Conservation (phyloP, 768 basidiomycete species). For the Suillus ampliporus region DNA sequence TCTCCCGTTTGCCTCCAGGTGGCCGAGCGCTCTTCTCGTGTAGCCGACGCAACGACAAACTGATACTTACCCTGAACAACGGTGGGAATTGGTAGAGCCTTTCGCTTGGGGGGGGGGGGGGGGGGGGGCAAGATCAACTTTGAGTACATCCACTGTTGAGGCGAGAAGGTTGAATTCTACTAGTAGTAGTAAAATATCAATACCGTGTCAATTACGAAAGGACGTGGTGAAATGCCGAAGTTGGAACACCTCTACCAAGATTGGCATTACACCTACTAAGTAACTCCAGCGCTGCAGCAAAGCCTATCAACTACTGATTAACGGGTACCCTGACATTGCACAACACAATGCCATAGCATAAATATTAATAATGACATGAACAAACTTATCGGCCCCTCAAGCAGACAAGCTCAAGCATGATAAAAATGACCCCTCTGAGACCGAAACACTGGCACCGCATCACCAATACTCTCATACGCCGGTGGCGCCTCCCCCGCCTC, state of each 20-base stretch:
- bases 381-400: background rate
- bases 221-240: too few species aligned
- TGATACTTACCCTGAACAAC: too few species aligned
- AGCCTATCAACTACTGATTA: background rate
- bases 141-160: background rate
- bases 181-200: too few species aligned
- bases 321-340: too few species aligned
- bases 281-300: too few species aligned
- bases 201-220: too few species aligned
- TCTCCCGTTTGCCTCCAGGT: background rate
- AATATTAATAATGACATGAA: background rate
- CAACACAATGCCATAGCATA: background rate
- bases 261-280: too few species aligned
- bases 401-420: background rate
- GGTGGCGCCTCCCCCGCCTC: slow-evolving; percentile 88
- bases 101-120: too few species aligned
- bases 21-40: background rate
- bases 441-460: background rate
- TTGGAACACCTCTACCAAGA: too few species aligned
- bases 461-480: slow-evolving; percentile 35
- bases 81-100: background rate
- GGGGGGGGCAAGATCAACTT: too few species aligned
- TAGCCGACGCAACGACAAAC: background rate
- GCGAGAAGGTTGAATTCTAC: background rate
- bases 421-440: background rate